phyloP scores from a whole-genome alignment of 805 yeast species.

The Priceomyces haplophilus region DNA sequence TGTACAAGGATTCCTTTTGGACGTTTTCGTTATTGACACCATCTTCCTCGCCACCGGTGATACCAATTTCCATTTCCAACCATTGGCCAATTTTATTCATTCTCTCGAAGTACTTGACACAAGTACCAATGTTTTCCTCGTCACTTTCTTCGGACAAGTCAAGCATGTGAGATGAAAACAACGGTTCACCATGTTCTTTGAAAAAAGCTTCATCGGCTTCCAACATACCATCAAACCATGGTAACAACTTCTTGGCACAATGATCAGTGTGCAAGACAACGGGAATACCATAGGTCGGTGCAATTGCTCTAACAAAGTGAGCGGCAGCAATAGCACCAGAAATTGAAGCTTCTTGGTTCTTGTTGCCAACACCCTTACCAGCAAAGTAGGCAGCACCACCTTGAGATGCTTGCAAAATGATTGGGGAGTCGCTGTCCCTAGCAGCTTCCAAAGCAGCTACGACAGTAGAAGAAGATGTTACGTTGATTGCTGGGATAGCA shows the following conservation, averaged over 20 bases:
- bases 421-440: constrained; percentile 69
- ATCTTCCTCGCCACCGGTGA: constrained; percentile 99
- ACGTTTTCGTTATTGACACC: constrained; percentile 99
- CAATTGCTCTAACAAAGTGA: constrained; percentile 93
- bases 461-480: constrained; percentile 95
- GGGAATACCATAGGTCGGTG: constrained; percentile 95
- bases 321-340: constrained; percentile 97
- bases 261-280: constrained; percentile 97
- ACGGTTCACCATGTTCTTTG: constrained; percentile 84
- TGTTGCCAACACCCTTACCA: constrained; percentile 97
- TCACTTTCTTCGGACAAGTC: constrained; percentile 96
- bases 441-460: constrained; percentile 49
- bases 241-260: constrained; percentile 96
- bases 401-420: constrained; percentile 93
- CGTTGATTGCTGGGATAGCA: constrained; percentile 98
- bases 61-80: constrained; percentile 99
- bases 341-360: constrained; percentile 90
- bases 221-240: constrained; percentile 98
- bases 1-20: constrained; percentile 82
- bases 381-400: constrained; percentile 99
- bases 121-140: constrained; percentile 90
- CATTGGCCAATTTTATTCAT: constrained; percentile 93
- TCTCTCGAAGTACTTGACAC: constrained; percentile 92
- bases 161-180: constrained; percentile 98
- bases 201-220: constrained; percentile 93